Evolutionary conservation across 2,329 filamentous ascomycete species (phyloP).

Genomic region (Leptosphaerulina australis): DNA sequence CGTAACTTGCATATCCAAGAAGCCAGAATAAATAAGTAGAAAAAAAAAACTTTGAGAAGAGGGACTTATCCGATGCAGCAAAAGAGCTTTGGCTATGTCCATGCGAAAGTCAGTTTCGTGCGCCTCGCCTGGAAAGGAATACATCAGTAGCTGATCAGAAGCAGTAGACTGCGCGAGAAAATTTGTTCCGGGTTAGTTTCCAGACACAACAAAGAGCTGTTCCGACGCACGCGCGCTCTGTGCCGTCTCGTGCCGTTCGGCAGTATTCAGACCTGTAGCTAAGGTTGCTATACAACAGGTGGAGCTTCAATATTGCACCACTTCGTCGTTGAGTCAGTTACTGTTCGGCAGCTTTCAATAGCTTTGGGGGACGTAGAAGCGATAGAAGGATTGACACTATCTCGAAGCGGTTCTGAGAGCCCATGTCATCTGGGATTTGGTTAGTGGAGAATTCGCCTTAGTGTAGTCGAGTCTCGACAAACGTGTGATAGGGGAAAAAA

Average conservation of each 20-base stretch:
- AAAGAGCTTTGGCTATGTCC: neutral
- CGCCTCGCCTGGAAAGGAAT: slow-evolving; percentile 7
- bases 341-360: slow-evolving; percentile 6
- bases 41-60: neutral
- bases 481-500: slow-evolving; percentile 10
- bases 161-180: slow-evolving; percentile 13
- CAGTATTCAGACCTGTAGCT: slow-evolving; percentile 10
- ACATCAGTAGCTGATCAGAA: slow-evolving; percentile 3
- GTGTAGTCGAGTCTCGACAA: slow-evolving; percentile 5
- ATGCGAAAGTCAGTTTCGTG: slow-evolving; percentile 1
- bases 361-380: slow-evolving; percentile 13
- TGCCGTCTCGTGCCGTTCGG: slow-evolving; percentile 18
- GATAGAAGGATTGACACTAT: slow-evolving; percentile 16
- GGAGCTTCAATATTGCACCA: slow-evolving; percentile 17
- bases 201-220: slow-evolving; percentile 8
- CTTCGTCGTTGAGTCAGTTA: slow-evolving; percentile 16
- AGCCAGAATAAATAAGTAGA: no score
- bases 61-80: neutral
- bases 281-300: slow-evolving; percentile 15
- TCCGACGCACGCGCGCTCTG: slow-evolving; percentile 7
- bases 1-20: slow-evolving; percentile 5
- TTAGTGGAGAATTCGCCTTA: slow-evolving; percentile 15
- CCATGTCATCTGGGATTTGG: neutral
- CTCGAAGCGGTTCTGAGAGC: slow-evolving; percentile 9
- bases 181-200: slow-evolving; percentile 12